Base-by-base conservation (phyloP, 306 rosid species). In the Macrotyloma uniflorum region DNA sequence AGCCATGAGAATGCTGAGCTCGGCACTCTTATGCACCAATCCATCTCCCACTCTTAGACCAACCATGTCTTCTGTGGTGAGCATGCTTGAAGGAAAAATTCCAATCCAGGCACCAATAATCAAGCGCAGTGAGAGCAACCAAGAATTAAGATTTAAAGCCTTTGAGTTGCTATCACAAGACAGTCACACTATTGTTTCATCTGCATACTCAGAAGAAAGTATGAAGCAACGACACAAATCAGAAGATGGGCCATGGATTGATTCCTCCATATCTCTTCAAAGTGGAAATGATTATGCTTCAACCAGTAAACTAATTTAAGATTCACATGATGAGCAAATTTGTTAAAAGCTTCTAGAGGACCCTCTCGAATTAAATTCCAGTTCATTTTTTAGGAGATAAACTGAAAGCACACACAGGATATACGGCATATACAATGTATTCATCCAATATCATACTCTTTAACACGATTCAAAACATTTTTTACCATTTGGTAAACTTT, bases 11-110 rank as follows among this genome's bases (percentile, higher is more conserved):
- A 89, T 91, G 96, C 77, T 93, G 14, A 83, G 74, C 79, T 55
- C 89, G 67, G 89, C 87, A 6, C 93, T 91, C 47, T 49, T 89
- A 57, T 93, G 98, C 88, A 89, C 96, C 43, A 93, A 89, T 53
- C 90, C 89, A 32, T 91, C 94, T 79, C 91, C 97, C 18, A 89
- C 89, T 71, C 93, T 87, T 3, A 84, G 98, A 47, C 97, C 98
- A 74, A 23, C 88, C 61, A 93, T 93, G 98, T 86, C 93, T 22
- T 84, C 91, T 2, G 98, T 89, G 6, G 93, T 91, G 62, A 79
- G 91, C 58, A 93, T 93, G 98, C 91, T 93, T 8, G 98, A 91
- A 78, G 97, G 97, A 2, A 86, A 89, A 75, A 84, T 53, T 23
- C 88, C 90, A 0, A 72, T 88, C 32, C 83, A 87, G 83, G 79